Evolutionary conservation across 208 protist genomes (phyloP).

Genomic region (Acanthamoeba triangularis): DNA sequence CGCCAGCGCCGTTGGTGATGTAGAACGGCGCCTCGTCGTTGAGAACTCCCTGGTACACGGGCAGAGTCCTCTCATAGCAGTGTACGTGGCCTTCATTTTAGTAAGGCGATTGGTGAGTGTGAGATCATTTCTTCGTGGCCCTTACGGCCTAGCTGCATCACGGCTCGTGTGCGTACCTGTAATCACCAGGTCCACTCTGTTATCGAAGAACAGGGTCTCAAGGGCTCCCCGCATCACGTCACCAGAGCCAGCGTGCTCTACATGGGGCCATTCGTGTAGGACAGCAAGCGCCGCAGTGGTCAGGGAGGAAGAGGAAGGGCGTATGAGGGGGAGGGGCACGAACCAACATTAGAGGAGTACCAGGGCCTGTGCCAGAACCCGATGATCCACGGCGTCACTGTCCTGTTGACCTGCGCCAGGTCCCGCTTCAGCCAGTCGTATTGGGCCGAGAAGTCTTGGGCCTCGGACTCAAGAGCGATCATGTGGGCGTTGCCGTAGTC

Average conservation of each 20-base stretch:
- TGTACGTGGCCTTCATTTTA: neutral
- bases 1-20: slow-evolving; percentile 55
- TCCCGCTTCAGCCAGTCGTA: slow-evolving; percentile 39
- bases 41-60: neutral
- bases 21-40: slow-evolving; percentile 28
- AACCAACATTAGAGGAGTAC: slow-evolving; percentile 8
- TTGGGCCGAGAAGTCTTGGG: neutral
- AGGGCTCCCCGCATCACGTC: neutral
- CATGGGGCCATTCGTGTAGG: neutral
- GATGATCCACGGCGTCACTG: slow-evolving; percentile 55
- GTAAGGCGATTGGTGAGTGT: no score
- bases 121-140: no score
- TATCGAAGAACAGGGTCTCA: slow-evolving; percentile 35
- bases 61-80: neutral
- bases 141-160: no score
- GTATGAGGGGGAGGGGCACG: no score
- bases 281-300: neutral
- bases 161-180: neutral
- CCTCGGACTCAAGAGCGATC: slow-evolving; percentile 32
- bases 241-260: neutral
- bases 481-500: slow-evolving; percentile 65
- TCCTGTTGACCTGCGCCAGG: neutral
- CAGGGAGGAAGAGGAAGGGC: neutral
- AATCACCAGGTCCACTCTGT: slow-evolving; percentile 64
- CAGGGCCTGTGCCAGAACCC: slow-evolving; percentile 22